Percentiles rank a stretch among this genome's conserved stretches.
Evolutionary conservation across 257 asterid species (phyloP).

Genomic region (Solanum arcanum): DNA sequence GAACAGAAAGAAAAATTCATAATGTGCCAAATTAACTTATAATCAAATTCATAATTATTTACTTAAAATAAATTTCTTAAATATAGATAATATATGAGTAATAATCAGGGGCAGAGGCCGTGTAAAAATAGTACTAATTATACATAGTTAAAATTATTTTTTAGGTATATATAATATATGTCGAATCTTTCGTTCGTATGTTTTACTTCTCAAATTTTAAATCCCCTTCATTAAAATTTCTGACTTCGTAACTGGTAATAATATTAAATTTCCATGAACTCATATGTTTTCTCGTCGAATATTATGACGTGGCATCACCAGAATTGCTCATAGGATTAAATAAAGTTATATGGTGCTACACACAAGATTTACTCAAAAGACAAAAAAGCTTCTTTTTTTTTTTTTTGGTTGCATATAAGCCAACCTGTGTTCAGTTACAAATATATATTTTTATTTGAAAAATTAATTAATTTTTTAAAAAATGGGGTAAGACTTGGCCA

Average conservation of each 20-base stretch:
- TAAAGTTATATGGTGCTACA: background rate
- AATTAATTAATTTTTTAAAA: no score
- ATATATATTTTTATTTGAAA: background rate
- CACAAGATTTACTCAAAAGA: background rate
- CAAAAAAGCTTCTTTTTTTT: background rate
- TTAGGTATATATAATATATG: no score
- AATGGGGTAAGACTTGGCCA: background rate
- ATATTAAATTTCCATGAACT: background rate
- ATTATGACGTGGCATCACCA: background rate
- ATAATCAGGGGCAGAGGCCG: no score
- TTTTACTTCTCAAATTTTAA: no score
- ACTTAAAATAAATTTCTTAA: background rate
- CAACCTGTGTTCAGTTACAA: background rate
- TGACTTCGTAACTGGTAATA: no score
- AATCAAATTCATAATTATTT: background rate
- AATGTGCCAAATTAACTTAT: background rate
- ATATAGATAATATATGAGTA: no score
- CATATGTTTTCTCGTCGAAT: background rate
- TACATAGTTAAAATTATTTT: no score
- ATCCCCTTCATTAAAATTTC: no score
- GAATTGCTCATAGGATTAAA: background rate
- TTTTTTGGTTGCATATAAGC: background rate
- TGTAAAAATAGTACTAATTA: no score
- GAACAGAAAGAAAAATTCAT: background rate
- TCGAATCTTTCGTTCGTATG: no score